Evolutionary conservation across 2,329 filamentous ascomycete species (phyloP), one percentile per base, ranked within the genome.

Genomic region (Byssoonygena ceratinophila): DNA sequence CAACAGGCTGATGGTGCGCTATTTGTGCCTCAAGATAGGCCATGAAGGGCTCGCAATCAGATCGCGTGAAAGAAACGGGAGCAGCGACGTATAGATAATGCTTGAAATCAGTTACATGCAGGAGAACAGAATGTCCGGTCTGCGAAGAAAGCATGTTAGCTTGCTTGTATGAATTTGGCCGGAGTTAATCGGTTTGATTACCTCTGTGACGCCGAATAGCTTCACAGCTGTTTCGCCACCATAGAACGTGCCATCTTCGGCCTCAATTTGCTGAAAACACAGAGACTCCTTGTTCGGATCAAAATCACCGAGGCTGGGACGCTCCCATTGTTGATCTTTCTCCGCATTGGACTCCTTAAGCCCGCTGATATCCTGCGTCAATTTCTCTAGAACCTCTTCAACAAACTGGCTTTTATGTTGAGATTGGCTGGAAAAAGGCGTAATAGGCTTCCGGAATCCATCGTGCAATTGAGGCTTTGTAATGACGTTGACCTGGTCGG

Each of bases 71-170:
- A 23, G 81, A 79, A 7, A 90, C 74, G 0, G 92, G 92, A 0
- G 94, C 92, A 8, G 87, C 85, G 43, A 97, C 82, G 63, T 95
- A 98, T 52, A 98, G 81, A 66, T 98, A 98, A 67, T 98, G 92
- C 60, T 88, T 84, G 70, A 98, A 98, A 64, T 89, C 87, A 14
- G 87, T 95, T 57, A 98, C 90, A 67, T 98, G 92, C 11, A 98
- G 76, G 68, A 98, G 80, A 36, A 95, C 88, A 2, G 92, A 98
- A 69, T 98, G 85, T 51, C 92, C 92, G 39, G 68, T 69, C 76
- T 81, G 55, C 23, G 16, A 6, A 29, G 20, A 9, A 22, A 46
- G 20, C 3, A 31, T 27, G 20, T 51, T 44, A 51, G 34, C 25
- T 27, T 36, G 25, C 7, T 23, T 9, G 18, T 25, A 1, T 8